Percentiles rank a stretch among this genome's conserved stretches.
phyloP scores from a whole-genome alignment of 2,329 filamentous ascomycete species.

The Juglanconis juglandina region DNA sequence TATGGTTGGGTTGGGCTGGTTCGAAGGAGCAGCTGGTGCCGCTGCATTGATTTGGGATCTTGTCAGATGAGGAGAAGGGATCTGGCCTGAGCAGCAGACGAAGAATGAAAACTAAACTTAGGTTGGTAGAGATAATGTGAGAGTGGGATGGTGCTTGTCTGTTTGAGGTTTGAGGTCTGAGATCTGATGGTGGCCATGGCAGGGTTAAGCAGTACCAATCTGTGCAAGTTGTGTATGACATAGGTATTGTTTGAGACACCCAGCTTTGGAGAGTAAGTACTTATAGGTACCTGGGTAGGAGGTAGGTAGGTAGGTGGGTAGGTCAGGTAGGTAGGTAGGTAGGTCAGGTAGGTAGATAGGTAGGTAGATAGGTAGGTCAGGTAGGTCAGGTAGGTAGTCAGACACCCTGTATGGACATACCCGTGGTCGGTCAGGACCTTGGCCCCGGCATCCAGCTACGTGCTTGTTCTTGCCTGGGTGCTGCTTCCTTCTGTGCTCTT shows the following conservation, averaged over 20 bases:
- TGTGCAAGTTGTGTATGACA: too few relatives aligned
- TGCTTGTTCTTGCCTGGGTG: conserved; percentile 26
- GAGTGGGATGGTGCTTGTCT: background rate
- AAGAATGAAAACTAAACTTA: background rate
- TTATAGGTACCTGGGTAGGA: too few relatives aligned
- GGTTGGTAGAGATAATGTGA: background rate
- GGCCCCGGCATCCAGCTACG: background rate
- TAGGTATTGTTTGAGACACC: background rate
- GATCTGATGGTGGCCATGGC: background rate
- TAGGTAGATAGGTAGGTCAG: too few relatives aligned
- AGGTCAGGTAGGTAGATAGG: too few relatives aligned
- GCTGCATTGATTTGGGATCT: background rate
- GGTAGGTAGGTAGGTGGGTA: background rate
- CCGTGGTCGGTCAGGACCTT: too few relatives aligned
- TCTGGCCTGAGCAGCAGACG: background rate
- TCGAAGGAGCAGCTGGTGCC: background rate
- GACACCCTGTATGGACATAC: too few relatives aligned
- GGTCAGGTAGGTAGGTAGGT: too few relatives aligned
- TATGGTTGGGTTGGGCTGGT: background rate
- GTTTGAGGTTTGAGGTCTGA: background rate
- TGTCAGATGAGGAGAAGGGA: background rate
- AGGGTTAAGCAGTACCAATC: too few relatives aligned
- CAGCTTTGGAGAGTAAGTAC: background rate
- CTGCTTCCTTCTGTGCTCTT: conserved; percentile 22
- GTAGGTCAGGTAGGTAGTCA: too few relatives aligned